These are phyloP conservation scores for Phytophthora aleatoria DNA, from an alignment of 352 stramenopile genomes.

Conservation along the genomic window DNA sequence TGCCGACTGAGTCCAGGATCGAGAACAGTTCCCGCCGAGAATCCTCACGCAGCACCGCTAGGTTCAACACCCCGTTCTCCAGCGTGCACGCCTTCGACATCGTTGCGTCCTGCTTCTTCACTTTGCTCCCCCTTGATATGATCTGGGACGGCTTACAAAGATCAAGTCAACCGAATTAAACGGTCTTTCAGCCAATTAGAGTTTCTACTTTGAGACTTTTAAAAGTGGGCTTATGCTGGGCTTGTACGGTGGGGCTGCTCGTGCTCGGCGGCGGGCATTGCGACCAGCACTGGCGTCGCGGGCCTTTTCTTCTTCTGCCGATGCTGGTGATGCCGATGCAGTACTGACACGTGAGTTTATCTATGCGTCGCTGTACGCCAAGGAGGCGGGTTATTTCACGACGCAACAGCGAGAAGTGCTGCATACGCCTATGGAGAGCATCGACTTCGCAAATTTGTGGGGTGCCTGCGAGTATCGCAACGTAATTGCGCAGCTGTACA, in stretches of 20 bases:
- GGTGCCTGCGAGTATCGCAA: conserved; percentile 76
- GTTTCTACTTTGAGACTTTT: too few species aligned
- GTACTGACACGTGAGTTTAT: conserved; percentile 87
- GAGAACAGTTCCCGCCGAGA: conserved; percentile 83
- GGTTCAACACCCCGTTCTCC: conserved; percentile 86
- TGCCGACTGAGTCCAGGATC: conserved; percentile 84
- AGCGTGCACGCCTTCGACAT: conserved; percentile 86
- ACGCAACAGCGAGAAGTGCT: conserved; percentile 77
- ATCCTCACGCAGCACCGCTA: conserved; percentile 86
- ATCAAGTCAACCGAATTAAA: neutral
- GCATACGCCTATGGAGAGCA: conserved; percentile 56
- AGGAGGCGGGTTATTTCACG: conserved; percentile 83
- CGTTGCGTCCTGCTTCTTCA: neutral
- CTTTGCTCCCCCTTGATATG: conserved; percentile 1
- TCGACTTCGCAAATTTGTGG: conserved; percentile 83
- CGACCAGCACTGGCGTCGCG: neutral
- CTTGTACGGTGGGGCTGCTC: neutral
- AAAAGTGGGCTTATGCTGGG: neutral
- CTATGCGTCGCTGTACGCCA: conserved; percentile 79
- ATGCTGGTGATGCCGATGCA: neutral
- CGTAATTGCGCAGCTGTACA: conserved; percentile 69
- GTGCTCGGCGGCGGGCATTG: neutral
- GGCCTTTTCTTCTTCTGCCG: neutral
- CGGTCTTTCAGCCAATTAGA: neutral
- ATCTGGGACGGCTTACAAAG: neutral